phyloP scores from a whole-genome alignment of 2,329 filamentous ascomycete species.

The Colletotrichum sidae region DNA sequence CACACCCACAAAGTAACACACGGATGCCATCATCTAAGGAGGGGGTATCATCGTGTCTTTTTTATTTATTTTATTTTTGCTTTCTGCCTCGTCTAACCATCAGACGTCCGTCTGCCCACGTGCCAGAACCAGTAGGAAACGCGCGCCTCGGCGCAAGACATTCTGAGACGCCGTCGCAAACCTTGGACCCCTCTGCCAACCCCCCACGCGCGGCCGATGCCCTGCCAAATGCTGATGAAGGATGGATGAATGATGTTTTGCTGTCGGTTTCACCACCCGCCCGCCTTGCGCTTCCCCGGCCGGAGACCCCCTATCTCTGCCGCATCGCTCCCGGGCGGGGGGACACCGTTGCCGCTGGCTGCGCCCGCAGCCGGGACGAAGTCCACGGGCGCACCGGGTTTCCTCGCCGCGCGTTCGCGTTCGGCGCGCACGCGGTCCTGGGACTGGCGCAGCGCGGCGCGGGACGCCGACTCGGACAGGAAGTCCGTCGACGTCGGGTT shows the following conservation, averaged over 20 bases:
- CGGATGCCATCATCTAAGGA: conserved; percentile 3
- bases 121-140: conserved; percentile 10
- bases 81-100: background rate
- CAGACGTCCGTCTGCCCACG: conserved; percentile 4
- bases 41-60: conserved; percentile 1
- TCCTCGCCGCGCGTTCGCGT: conserved; percentile 54
- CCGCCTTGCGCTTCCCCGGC: conserved; percentile 49
- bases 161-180: conserved; percentile 26
- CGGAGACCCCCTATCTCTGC: conserved; percentile 40
- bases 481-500: conserved; percentile 55
- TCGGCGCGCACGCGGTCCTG: conserved; percentile 60
- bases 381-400: conserved; percentile 57
- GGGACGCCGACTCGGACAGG: conserved; percentile 67
- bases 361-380: conserved; percentile 55
- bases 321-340: conserved; percentile 10
- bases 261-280: conserved; percentile 25
- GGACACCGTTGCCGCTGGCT: background rate
- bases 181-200: conserved; percentile 3
- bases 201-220: conserved; percentile 5
- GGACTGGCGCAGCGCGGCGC: conserved; percentile 60
- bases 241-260: too few relatives aligned
- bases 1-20: conserved; percentile 7
- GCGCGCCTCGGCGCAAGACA: conserved; percentile 25
- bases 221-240: too few relatives aligned
- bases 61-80: background rate